These are phyloP conservation scores for Clonostachys rosea DNA, from an alignment of 2,329 filamentous ascomycete genomes.

Conservation along the genomic window DNA sequence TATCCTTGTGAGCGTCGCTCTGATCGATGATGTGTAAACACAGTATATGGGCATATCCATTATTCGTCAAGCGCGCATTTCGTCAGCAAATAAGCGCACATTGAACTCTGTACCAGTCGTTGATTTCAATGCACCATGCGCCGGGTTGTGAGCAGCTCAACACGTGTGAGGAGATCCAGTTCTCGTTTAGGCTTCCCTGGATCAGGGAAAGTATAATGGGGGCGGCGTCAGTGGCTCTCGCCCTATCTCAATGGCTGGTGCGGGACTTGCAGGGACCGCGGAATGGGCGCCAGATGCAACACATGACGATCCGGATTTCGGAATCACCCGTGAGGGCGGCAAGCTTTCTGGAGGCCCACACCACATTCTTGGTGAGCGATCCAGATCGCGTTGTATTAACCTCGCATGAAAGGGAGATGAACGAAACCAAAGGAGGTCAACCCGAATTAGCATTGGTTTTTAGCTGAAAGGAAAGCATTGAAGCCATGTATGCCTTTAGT, in stretches of 20 bases:
- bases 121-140: background rate
- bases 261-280: background rate
- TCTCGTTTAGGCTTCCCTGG: background rate
- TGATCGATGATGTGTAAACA: too few species aligned
- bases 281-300: background rate
- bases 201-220: background rate
- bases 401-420: background rate
- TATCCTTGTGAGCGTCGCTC: too few species aligned
- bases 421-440: background rate
- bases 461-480: background rate
- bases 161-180: background rate
- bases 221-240: background rate
- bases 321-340: background rate
- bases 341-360: background rate
- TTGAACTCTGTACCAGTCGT: background rate
- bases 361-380: too few species aligned
- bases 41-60: too few species aligned
- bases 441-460: background rate
- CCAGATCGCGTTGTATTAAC: background rate
- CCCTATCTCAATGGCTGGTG: background rate
- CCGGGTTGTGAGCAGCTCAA: background rate
- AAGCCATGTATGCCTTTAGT: background rate
- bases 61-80: too few species aligned
- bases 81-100: too few species aligned
- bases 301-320: conserved; percentile 1